A percentile compares a stretch with the other conserved stretches of the same genome.
Conservation (phyloP, 768 basidiomycete genomes). For the Lactarius deliciosus region DNA sequence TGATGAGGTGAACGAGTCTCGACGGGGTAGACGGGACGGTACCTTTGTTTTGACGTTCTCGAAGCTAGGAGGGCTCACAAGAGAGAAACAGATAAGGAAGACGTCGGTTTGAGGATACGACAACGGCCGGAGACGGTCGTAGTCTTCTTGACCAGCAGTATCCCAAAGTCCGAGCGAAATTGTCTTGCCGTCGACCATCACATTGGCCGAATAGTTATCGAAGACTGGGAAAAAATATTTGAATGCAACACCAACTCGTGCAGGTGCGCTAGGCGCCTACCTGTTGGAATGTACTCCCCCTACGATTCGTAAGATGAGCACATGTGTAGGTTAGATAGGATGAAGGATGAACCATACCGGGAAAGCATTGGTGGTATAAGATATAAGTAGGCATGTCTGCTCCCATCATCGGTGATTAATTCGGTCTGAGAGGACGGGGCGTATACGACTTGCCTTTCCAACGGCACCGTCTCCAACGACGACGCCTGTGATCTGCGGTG, state of each 20-base stretch:
- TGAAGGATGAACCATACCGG: slow-evolving; percentile 56
- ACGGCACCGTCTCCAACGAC: slow-evolving; percentile 99
- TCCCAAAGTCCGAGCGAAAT: slow-evolving; percentile 99
- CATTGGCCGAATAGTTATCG: slow-evolving; percentile 98
- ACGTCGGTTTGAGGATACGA: slow-evolving; percentile 99
- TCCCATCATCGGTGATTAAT: slow-evolving; percentile 31
- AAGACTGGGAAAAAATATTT: slow-evolving; percentile 59
- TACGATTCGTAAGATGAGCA: slow-evolving; percentile 35
- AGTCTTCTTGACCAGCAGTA: slow-evolving; percentile 99
- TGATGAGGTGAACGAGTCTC: slow-evolving; percentile 6
- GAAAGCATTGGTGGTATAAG: slow-evolving; percentile 98
- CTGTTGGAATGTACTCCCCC: slow-evolving; percentile 97
- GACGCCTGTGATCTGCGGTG: slow-evolving; percentile 65
- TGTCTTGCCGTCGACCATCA: slow-evolving; percentile 98
- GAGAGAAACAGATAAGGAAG: slow-evolving; percentile 98
- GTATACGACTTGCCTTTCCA: slow-evolving; percentile 71
- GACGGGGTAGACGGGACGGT: not conserved
- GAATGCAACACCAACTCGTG: slow-evolving; percentile 11
- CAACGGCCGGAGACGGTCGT: slow-evolving; percentile 94
- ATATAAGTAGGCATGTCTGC: slow-evolving; percentile 97
- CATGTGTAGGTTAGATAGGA: slow-evolving; percentile 17
- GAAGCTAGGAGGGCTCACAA: slow-evolving; percentile 96
- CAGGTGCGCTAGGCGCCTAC: slow-evolving; percentile 41
- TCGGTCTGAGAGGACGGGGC: not conserved
- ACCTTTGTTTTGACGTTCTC: slow-evolving; percentile 99